Evolutionary conservation across 805 yeast species (phyloP).

Genomic region (Naumovozyma castellii): DNA sequence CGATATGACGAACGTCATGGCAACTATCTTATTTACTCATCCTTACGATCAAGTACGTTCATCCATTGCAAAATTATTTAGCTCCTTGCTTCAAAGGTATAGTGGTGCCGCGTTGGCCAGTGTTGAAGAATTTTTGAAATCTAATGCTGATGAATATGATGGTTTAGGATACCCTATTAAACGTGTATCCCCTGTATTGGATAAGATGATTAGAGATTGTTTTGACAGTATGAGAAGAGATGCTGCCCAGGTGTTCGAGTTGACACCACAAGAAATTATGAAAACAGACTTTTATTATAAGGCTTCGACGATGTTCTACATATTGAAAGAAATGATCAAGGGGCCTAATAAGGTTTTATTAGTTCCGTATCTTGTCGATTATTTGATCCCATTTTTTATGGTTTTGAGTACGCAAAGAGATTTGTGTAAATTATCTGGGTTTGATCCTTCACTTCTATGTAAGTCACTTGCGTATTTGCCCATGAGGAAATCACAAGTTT

Average conservation of each 20-base stretch:
- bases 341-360: conserved; percentile 47
- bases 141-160: conserved; percentile 10
- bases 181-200: conserved; percentile 27
- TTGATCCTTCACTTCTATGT: conserved; percentile 44
- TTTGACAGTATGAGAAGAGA: conserved; percentile 38
- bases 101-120: conserved; percentile 17
- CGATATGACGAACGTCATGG: conserved; percentile 36
- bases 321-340: conserved; percentile 45
- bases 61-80: conserved; percentile 53
- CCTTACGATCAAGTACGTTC: conserved; percentile 66
- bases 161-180: conserved; percentile 32
- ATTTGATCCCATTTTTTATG: conserved; percentile 62
- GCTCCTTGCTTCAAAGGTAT: conserved; percentile 20
- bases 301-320: conserved; percentile 53
- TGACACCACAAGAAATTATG: conserved; percentile 46
- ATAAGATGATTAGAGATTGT: conserved; percentile 32
- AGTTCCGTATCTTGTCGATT: conserved; percentile 40
- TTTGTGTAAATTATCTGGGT: conserved; percentile 60
- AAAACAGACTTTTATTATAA: conserved; percentile 53
- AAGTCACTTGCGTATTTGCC: conserved; percentile 40
- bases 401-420: conserved; percentile 61
- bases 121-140: conserved; percentile 8
- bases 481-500: conserved; percentile 34
- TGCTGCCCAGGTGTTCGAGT: conserved; percentile 25
- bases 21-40: conserved; percentile 42